Conservation (phyloP, 768 basidiomycete genomes). For the Rhizopogon sp. region DNA sequence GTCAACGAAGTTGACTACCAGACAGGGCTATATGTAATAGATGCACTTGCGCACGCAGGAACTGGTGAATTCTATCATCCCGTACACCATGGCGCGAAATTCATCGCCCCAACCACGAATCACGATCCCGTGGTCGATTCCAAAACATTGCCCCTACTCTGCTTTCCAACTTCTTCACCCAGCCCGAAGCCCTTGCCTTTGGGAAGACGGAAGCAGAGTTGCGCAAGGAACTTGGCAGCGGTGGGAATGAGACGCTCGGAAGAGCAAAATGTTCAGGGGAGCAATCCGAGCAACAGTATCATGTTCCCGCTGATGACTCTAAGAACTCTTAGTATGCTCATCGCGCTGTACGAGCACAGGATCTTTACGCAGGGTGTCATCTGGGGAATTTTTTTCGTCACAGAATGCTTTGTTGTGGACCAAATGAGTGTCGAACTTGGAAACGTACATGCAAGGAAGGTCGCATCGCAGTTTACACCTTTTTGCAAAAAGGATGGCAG, state of each 20-base stretch:
- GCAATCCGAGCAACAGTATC: constrained; percentile 94
- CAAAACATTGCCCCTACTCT: constrained; percentile 95
- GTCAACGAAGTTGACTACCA: constrained; percentile 89
- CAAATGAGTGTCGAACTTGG: constrained; percentile 99
- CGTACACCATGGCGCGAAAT: constrained; percentile 92
- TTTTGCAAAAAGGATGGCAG: too few species aligned
- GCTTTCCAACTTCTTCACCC: constrained; percentile 97
- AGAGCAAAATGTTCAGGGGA: constrained; percentile 98
- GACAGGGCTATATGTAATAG: constrained; percentile 71
- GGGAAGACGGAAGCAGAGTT: constrained; percentile 95
- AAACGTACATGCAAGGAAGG: constrained; percentile 95
- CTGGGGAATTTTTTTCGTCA: constrained; percentile 93
- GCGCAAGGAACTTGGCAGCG: constrained; percentile 55
- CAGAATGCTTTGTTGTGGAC: constrained; percentile 40
- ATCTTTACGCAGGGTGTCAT: constrained; percentile 96
- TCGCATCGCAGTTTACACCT: constrained; percentile 89
- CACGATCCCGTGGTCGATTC: constrained; percentile 71
- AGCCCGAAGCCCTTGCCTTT: constrained; percentile 95
- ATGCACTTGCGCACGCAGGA: not conserved
- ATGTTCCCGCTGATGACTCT: constrained; percentile 92
- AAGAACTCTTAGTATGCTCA: constrained; percentile 79
- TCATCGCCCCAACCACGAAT: constrained; percentile 83
- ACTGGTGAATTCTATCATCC: constrained; percentile 80
- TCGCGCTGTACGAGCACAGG: constrained; percentile 95
- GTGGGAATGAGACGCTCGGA: constrained; percentile 77